Percentiles rank a stretch among this genome's conserved stretches.
Conservation (phyloP, 1,284 basidiomycete species). For the Cryptococcus sp. region DNA sequence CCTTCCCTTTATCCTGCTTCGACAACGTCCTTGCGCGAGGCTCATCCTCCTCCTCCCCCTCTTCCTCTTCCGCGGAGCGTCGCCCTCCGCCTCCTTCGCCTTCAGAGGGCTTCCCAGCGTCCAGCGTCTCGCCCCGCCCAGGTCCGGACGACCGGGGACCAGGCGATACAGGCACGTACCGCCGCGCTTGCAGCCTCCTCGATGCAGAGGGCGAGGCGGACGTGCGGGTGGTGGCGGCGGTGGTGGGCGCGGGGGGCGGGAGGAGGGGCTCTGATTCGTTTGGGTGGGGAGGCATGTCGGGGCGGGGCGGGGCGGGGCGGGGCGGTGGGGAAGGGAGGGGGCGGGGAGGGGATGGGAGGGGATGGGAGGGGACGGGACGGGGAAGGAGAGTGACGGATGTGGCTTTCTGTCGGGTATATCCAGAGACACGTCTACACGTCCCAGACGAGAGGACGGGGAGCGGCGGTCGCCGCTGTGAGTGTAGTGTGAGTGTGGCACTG, state of each 20-base stretch:
- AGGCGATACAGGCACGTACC: neutral
- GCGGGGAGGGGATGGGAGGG: neutral
- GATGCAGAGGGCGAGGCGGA: neutral
- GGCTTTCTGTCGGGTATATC: too few relatives aligned
- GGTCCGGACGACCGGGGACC: neutral
- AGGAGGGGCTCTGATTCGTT: constrained; percentile 5
- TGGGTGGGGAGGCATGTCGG: neutral
- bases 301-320: neutral
- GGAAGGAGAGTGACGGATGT: too few relatives aligned
- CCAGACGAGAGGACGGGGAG: too few relatives aligned
- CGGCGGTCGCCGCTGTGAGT: neutral
- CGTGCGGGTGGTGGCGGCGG: neutral
- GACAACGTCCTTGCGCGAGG: neutral
- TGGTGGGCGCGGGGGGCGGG: neutral
- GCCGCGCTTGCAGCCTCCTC: neutral
- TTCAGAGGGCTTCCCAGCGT: neutral
- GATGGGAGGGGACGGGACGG: too few relatives aligned
- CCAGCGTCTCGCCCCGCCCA: neutral
- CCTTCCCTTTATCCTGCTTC: constrained; percentile 3
- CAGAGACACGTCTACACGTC: too few relatives aligned
- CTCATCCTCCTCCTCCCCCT: neutral
- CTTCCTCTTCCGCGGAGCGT: neutral
- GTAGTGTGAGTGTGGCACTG: too few relatives aligned
- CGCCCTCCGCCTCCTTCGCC: neutral
- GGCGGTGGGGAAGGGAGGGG: neutral